Conservation (phyloP, 768 basidiomycete genomes). For the Pleurotus sapidus region DNA sequence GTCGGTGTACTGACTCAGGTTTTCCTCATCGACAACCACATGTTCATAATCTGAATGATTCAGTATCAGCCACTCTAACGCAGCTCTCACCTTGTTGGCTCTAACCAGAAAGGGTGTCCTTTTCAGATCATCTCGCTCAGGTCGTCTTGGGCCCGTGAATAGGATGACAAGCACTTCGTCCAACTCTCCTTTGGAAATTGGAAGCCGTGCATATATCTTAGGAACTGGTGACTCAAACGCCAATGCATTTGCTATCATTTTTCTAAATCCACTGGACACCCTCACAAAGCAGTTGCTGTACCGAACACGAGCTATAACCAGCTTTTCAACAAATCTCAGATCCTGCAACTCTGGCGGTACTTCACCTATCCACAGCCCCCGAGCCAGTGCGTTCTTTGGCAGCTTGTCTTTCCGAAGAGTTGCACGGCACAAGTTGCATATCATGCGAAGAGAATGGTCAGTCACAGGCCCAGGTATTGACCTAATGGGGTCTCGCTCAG, state of each 20-base stretch:
- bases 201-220: constrained; percentile 21
- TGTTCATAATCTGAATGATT: constrained; percentile 32
- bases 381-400: constrained; percentile 22
- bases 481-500: constrained; percentile 10
- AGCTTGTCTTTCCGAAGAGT: constrained; percentile 8
- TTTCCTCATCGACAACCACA: constrained; percentile 24
- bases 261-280: constrained; percentile 19
- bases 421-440: constrained; percentile 5
- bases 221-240: constrained; percentile 21
- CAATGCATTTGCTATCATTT: constrained; percentile 27
- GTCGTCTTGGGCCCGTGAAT: constrained; percentile 24
- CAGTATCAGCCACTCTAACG: constrained; percentile 31
- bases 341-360: constrained; percentile 21
- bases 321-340: constrained; percentile 24
- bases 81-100: constrained; percentile 16
- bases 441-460: constrained; percentile 1
- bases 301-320: constrained; percentile 19
- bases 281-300: constrained; percentile 25
- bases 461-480: constrained; percentile 12
- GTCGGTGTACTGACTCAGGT: constrained; percentile 19
- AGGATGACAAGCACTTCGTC: constrained; percentile 29
- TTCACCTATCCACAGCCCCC: constrained; percentile 33
- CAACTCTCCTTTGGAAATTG: constrained; percentile 20
- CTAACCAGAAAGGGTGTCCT: constrained; percentile 25
- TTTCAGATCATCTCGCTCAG: constrained; percentile 21